Evolutionary conservation across 1,284 basidiomycete genomes (phyloP), one percentile per base, ranked within the genome.

Genomic region (Inonotus obliquus): DNA sequence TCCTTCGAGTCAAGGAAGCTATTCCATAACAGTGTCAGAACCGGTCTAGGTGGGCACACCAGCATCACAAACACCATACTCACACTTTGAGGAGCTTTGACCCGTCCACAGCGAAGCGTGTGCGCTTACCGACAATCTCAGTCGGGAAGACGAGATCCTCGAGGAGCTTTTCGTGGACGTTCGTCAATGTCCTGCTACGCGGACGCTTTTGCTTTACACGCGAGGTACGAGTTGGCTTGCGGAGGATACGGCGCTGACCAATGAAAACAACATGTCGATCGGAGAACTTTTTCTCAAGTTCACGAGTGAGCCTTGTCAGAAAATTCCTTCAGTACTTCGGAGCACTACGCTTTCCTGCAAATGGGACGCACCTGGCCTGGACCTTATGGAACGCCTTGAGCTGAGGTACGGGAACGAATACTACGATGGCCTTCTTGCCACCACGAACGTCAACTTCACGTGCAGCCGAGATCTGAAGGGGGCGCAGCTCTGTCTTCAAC

Each of bases 241-340:
- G 91, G 76, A 99, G 85, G 87, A 98, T 96, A 74, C 96, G 91
- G 77, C 97, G 95, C 81, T 99, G 97, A 62, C 93, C 96, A 74
- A 99, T 88, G 76, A 99, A 99, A 67, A 99, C 92, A 75, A 99
- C 94, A 80, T 98, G 96, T 74, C 95, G 90, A 79, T 97, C 94
- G 59, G 96, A 94, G 82, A 99, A 98, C 82, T 99, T 99, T 88
- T 99, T 99, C 87, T 99, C 97, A 73, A 99, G 87, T 78, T 99
- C 96, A 66, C 96, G 91, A 69, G 95, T 98, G 74, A 99, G 89
- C 77, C 96, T 98, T 32, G 2, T 44, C 11, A 49, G 29, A 55
- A 25, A 27, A 4, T 10, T 52, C 14, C 41, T 1, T 44, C 17
- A 44, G 5, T 44, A 44, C 19, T 21, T 21, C 41, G 19, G 10